phyloP scores from a whole-genome alignment of 768 basidiomycete genomes.

The Ramaria sp. region DNA sequence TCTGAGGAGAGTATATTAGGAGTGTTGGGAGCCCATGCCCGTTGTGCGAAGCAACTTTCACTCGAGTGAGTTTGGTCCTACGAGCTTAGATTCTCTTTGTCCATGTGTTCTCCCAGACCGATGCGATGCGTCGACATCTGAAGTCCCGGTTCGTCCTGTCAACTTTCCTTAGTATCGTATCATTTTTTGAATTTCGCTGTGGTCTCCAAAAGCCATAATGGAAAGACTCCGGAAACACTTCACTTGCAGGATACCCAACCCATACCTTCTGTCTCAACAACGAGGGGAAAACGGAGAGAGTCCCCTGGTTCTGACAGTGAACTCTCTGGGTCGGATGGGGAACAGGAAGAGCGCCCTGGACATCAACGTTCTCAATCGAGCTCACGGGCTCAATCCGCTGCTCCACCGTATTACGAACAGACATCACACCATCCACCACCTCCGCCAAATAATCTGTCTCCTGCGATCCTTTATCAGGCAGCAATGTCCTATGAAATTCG shows the following conservation, averaged over 20 bases:
- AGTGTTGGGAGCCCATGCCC: constrained; percentile 46
- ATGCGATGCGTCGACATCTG: constrained; percentile 70
- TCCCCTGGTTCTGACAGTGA: constrained; percentile 1
- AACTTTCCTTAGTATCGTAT: background rate
- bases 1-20: constrained; percentile 11
- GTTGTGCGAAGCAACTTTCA: constrained; percentile 73
- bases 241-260: background rate
- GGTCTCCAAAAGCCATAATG: constrained; percentile 2
- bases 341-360: background rate
- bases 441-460: constrained; percentile 2
- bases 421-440: background rate
- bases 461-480: constrained; percentile 3
- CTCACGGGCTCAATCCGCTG: constrained; percentile 2
- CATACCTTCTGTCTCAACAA: background rate
- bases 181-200: background rate
- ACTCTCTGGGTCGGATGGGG: constrained; percentile 8
- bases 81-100: background rate
- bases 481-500: constrained; percentile 9
- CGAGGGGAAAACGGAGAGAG: constrained; percentile 4
- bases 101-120: constrained; percentile 38
- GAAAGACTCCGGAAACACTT: constrained; percentile 9
- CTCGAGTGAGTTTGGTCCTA: constrained; percentile 42
- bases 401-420: constrained; percentile 2
- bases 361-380: background rate
- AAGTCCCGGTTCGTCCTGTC: constrained; percentile 49